Evolutionary conservation across 2,329 filamentous ascomycete genomes (phyloP), one percentile per base, ranked within the genome.

Genomic region (Claviceps monticola): DNA sequence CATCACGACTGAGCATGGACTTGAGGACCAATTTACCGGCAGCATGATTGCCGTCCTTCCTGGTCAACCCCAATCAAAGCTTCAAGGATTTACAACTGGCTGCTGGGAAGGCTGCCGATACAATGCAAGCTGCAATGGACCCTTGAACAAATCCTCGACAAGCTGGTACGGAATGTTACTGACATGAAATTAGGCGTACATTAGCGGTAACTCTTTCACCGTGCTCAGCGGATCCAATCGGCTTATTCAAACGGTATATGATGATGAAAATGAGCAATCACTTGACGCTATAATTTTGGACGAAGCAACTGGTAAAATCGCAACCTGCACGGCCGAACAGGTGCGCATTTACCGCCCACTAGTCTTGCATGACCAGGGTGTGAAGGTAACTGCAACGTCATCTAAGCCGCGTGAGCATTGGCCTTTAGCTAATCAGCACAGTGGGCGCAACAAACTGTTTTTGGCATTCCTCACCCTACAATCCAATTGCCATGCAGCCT

Each of bases 201-300:
- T 96, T 58, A 93, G 87, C 54, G 91, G 91, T 61, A 86, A 84
- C 68, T 88, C 88, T 55, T 80, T 97, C 57, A 81, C 93, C 50
- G 83, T 98, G 60, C 81, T 97, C 59, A 78, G 80, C 62, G 84
- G 82, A 49, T 79, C 86, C 50, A 75, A 83, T 55, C 79, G 79
- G 51, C 79, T 96, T 56, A 69, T 95, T 37, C 93, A 98, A 67
- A 96, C 90, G 4, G 84, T 95, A 58, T 95, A 95, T 70, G 83
- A 93, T 62, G 86, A 94, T 61, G 84, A 93, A 41, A 48, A 21
- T 61, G 74, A 81, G 23, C 74, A 70, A 16, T 64, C 66, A 36
- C 71, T 97, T 29, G 79, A 88, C 56, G 85, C 88, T 29, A 80
- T 97, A 56, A 78, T 81, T 34, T 79, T 97, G 56, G 87, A 97